Base-by-base conservation (phyloP, 75 land plant species). In the Selaginella tamariscina region DNA sequence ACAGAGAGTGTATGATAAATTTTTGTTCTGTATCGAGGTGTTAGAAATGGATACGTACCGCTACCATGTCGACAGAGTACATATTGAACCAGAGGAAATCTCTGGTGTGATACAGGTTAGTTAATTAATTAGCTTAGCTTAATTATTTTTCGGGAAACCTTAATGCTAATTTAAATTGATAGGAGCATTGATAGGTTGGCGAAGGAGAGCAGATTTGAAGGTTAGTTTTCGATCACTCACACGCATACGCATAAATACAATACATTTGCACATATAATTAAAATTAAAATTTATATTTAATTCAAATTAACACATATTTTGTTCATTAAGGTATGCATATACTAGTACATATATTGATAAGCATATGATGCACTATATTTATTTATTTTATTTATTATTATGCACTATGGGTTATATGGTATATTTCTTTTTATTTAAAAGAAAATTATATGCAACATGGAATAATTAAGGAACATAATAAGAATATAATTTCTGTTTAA, bases 21-120 rank as follows among this genome's bases (percentile, higher is more conserved):
- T 64, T 18, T 62, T 70, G 1, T 63, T 0, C 9, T 68, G 5
- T 29, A 20, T 75, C 56, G 75, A 92, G 97, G 85, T 93, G 56
- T 86, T 93, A 68, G 98, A 93, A 75, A 86, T 93, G 90, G 98
- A 93, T 69, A 93, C 98, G 0, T 93, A 93, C 63, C 83, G 98
- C 55, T 93, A 93, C 72, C 98, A 93, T 74, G 98, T 74, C 98
- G 96, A 56, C 96, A 96, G 24, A 93, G 98, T 80, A 89, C 96
- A 18, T 93, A 93, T 75, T 81, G 98, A 27, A 93, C 98, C 31
- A 87, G 98, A 93, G 77, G 98, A 93, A 78, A 89, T 93, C 27
- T 56, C 76, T 39, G 98, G 98, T 65, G 83, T 93, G 49, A 83
- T 95, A 72, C 95, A 89, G 97, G 97, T 92, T 11, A 65, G 39